Percentiles rank a stretch among this genome's conserved stretches.
Conservation (phyloP, 2,329 filamentous ascomycete genomes). For the Pyricularia pennisetigena region DNA sequence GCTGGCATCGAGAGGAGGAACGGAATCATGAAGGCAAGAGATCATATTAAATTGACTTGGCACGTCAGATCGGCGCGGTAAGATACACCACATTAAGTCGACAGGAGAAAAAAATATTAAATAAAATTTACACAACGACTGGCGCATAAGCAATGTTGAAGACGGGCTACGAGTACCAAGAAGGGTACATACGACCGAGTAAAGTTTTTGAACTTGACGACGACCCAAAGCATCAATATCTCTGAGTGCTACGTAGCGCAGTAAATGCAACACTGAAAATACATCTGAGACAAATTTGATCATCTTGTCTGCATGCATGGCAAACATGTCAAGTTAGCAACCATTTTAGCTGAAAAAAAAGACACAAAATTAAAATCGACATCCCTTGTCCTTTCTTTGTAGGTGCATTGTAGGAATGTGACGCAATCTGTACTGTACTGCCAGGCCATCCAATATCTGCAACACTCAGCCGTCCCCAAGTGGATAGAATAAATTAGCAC, state of each 20-base stretch:
- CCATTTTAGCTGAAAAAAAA: background rate
- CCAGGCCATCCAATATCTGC: background rate
- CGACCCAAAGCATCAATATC: background rate
- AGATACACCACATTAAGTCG: background rate
- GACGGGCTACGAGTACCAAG: too few species aligned
- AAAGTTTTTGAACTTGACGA: background rate
- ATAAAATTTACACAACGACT: background rate
- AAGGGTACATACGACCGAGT: too few species aligned
- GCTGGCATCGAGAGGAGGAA: background rate
- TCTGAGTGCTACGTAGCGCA: background rate
- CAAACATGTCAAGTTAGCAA: background rate
- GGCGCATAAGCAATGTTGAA: too few species aligned
- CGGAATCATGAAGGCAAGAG: background rate
- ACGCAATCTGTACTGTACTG: background rate
- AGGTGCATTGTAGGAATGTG: background rate
- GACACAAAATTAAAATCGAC: too few species aligned
- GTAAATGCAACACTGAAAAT: background rate
- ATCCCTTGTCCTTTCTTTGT: background rate
- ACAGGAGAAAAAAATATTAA: background rate
- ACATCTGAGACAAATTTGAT: background rate
- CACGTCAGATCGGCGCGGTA: background rate
- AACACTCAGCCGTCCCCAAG: background rate
- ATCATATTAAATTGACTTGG: background rate
- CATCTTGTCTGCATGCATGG: background rate
- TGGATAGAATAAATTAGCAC: background rate